phyloP scores from a whole-genome alignment of 1,139 yeast genomes.

The Debaryomyces sp. region DNA sequence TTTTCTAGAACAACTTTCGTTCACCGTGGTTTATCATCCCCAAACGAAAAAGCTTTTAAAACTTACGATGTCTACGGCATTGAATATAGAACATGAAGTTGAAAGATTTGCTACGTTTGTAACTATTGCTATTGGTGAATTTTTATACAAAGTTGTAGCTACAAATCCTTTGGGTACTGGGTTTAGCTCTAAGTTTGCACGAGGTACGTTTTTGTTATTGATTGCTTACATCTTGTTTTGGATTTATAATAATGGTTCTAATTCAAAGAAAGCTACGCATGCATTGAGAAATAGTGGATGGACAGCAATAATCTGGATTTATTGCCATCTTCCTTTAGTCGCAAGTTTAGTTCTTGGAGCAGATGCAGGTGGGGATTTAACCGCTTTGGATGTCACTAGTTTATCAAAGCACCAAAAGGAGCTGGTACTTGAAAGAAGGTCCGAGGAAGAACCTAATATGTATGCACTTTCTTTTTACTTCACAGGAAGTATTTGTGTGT shows the following conservation, averaged over 20 bases:
- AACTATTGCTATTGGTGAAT: conserved; percentile 69
- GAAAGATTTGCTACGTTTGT: conserved; percentile 62
- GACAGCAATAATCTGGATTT: conserved; percentile 53
- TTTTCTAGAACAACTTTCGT: conserved; percentile 42
- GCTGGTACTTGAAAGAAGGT: conserved; percentile 16
- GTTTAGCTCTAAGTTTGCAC: conserved; percentile 43
- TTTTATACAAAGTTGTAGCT: conserved; percentile 60
- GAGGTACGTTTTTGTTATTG: conserved; percentile 53
- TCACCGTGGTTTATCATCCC: conserved; percentile 48
- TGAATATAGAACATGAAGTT: conserved; percentile 68
- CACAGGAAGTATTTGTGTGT: conserved; percentile 51
- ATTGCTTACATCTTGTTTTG: conserved; percentile 58
- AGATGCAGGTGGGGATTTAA: conserved; percentile 62
- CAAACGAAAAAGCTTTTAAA: conserved; percentile 42
- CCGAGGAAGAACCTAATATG: conserved; percentile 27
- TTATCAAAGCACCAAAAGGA: conserved; percentile 9
- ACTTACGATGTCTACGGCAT: conserved; percentile 55
- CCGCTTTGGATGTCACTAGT: conserved; percentile 21
- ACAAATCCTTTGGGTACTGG: conserved; percentile 51
- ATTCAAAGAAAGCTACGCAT: conserved; percentile 52
- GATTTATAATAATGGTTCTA: conserved; percentile 59
- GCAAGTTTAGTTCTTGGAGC: conserved; percentile 58
- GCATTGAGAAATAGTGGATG: conserved; percentile 53
- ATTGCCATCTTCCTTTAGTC: conserved; percentile 55
- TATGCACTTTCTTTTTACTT: conserved; percentile 49